phyloP scores from a whole-genome alignment of 306 rosid species.

The Cyamopsis tetragonoloba region DNA sequence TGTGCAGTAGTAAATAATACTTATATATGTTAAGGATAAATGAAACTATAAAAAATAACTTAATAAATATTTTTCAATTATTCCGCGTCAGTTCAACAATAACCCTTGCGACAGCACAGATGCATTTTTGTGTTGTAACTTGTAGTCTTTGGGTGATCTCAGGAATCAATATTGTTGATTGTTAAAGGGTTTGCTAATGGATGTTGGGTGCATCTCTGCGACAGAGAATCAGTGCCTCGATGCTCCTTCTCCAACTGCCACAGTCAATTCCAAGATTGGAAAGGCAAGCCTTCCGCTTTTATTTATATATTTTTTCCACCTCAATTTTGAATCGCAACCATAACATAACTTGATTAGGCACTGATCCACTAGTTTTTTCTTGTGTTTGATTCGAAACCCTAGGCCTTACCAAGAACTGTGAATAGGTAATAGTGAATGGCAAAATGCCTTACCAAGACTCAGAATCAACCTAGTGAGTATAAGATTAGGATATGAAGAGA shows the following conservation, averaged over 20 bases:
- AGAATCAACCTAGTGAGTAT: neutral
- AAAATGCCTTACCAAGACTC: neutral
- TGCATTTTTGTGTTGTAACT: no score
- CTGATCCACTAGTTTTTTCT: neutral
- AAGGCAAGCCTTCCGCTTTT: slow-evolving; percentile 32
- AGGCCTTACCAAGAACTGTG: neutral
- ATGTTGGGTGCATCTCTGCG: slow-evolving; percentile 43
- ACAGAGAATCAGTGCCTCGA: slow-evolving; percentile 29
- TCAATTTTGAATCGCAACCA: no score
- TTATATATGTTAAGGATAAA: no score
- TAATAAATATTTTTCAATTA: no score
- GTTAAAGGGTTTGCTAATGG: slow-evolving; percentile 33
- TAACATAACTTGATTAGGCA: neutral
- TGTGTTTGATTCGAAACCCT: neutral
- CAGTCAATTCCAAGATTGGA: slow-evolving; percentile 57
- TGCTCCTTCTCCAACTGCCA: slow-evolving; percentile 28
- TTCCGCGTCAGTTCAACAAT: no score
- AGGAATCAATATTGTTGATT: no score
- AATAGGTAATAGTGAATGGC: neutral
- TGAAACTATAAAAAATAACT: no score
- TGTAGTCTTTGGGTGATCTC: no score
- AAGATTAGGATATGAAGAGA: neutral
- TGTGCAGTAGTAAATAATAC: no score
- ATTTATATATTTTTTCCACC: neutral
- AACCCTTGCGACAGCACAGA: no score